Evolutionary conservation across 2,329 filamentous ascomycete genomes (phyloP).

Genomic region (Sordariomycetes sp.): DNA sequence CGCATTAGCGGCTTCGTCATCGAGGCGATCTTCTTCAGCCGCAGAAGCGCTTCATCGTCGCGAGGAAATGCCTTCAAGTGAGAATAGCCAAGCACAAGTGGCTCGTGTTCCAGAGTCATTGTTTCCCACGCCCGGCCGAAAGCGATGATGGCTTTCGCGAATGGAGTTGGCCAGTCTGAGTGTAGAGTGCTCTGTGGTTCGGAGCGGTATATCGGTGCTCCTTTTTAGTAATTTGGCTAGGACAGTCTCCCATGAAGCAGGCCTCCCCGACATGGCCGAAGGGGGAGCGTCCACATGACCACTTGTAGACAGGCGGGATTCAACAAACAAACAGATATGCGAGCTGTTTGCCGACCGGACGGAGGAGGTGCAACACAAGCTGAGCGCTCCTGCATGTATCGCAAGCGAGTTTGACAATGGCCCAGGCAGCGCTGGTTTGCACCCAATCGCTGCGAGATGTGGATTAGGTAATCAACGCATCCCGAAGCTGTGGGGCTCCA

Average conservation of each 20-base stretch:
- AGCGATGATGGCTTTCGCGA: background rate
- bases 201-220: background rate
- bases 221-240: background rate
- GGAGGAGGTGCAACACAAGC: background rate
- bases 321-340: background rate
- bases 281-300: background rate
- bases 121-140: background rate
- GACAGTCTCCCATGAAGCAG: background rate
- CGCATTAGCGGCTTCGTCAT: conserved; percentile 93
- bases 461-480: background rate
- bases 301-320: background rate
- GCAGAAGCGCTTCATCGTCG: conserved; percentile 40
- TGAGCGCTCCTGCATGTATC: too few relatives aligned
- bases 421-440: too few relatives aligned
- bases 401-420: too few relatives aligned
- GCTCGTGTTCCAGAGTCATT: conserved; percentile 24
- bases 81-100: conserved; percentile 34
- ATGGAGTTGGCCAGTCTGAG: background rate
- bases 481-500: background rate
- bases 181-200: background rate
- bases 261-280: background rate
- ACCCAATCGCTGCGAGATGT: background rate
- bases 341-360: background rate
- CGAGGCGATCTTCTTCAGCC: conserved; percentile 72
- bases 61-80: conserved; percentile 36